Percentiles rank a stretch among this genome's conserved stretches.
Conservation (phyloP, 768 basidiomycete genomes). For the Amanita fuliginea region DNA sequence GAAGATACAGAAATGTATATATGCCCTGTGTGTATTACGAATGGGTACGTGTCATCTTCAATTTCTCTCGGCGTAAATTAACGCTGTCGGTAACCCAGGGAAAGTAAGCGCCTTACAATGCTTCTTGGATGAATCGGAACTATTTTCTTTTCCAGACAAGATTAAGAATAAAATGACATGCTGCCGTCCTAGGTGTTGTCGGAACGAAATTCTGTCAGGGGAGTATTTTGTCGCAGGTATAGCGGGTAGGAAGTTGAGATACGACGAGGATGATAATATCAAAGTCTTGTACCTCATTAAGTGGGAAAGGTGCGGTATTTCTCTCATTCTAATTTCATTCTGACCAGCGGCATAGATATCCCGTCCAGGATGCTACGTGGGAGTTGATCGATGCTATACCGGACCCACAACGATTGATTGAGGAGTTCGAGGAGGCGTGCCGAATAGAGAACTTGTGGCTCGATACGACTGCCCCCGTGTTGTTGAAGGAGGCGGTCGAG, state of each 20-base stretch:
- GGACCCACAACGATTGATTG: conserved; percentile 17
- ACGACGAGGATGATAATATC: conserved; percentile 13
- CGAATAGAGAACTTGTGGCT: conserved; percentile 18
- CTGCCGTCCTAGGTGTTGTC: conserved; percentile 19
- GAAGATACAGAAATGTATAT: conserved; percentile 18
- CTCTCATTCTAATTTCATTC: conserved; percentile 1
- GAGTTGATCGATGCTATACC: conserved; percentile 19
- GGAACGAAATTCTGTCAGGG: conserved; percentile 6
- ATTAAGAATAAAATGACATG: conserved; percentile 8
- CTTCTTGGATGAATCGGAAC: no score
- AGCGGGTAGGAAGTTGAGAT: conserved; percentile 19
- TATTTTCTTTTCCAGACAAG: neutral
- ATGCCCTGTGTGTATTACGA: conserved; percentile 30
- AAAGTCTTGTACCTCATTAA: conserved; percentile 24
- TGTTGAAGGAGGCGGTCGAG: conserved; percentile 21
- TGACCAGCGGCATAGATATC: conserved; percentile 17
- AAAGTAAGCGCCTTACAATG: neutral
- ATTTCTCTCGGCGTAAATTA: neutral
- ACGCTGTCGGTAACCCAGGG: neutral
- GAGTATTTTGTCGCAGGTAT: conserved; percentile 24
- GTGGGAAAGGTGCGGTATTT: conserved; percentile 24
- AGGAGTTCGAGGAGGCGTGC: conserved; percentile 19
- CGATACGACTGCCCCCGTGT: conserved; percentile 12
- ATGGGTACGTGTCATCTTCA: conserved; percentile 16
- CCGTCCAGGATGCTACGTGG: conserved; percentile 23